A percentile compares a stretch with the other conserved stretches of the same genome.
phyloP scores from a whole-genome alignment of 805 yeast species.

The Kluyveromyces starmeri region DNA sequence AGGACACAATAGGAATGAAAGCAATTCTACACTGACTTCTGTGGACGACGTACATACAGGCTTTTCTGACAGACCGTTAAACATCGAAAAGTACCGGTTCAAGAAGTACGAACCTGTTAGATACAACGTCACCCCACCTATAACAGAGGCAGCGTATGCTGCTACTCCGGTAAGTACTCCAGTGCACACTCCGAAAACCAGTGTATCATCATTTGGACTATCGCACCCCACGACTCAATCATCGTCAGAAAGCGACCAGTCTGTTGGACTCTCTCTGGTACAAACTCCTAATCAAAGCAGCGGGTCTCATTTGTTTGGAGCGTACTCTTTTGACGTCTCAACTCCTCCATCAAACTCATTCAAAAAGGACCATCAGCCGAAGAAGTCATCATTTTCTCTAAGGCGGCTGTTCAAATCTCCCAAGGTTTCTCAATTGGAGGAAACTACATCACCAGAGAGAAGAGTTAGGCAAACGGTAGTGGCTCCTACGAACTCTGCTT shows the following conservation, averaged over 20 bases:
- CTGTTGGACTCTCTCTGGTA: conserved; percentile 1
- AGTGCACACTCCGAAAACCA: conserved; percentile 8
- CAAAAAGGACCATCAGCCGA: conserved; percentile 19
- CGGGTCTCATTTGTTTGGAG: conserved; percentile 5
- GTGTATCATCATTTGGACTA: conserved; percentile 7
- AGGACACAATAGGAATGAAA: background rate
- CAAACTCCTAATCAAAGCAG: conserved; percentile 7
- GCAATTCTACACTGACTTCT: background rate
- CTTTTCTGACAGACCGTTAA: background rate
- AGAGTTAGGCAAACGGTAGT: background rate
- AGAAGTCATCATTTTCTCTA: conserved; percentile 23
- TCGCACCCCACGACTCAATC: conserved; percentile 17
- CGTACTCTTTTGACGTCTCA: conserved; percentile 7
- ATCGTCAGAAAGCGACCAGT: conserved; percentile 15
- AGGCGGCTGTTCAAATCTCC: conserved; percentile 27
- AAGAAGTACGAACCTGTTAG: conserved; percentile 4
- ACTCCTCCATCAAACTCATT: background rate
- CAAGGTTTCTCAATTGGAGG: conserved; percentile 7
- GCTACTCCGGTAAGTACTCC: conserved; percentile 4
- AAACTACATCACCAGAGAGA: conserved; percentile 1
- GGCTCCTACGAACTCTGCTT: conserved; percentile 1
- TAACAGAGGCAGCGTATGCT: background rate
- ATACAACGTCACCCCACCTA: conserved; percentile 2
- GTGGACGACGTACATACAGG: background rate
- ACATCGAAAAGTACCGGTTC: conserved; percentile 7